A percentile compares a stretch with the other conserved stretches of the same genome.
These are phyloP conservation scores for Dipsacomyces acuminosporus DNA, from an alignment of 371 early-diverging fungal genomes.

Conservation along the genomic window DNA sequence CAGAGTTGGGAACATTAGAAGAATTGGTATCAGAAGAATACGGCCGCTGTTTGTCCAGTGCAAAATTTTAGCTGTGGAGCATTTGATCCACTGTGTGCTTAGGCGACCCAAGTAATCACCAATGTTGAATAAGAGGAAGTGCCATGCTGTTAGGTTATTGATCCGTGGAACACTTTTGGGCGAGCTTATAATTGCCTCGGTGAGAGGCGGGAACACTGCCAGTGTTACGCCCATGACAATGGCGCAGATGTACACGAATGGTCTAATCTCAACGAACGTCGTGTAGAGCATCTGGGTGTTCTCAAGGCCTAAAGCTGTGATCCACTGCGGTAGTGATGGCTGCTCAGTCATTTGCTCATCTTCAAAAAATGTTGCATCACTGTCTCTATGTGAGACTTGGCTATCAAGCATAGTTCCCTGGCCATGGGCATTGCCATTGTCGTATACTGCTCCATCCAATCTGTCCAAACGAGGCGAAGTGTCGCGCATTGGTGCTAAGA, in stretches of 20 bases:
- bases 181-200: constrained; percentile 41
- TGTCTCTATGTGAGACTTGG: too few relatives aligned
- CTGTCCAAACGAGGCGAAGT: constrained; percentile 16
- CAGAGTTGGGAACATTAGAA: constrained; percentile 33
- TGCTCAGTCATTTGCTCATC: background rate
- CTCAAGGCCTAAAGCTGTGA: constrained; percentile 21
- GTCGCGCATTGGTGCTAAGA: too few relatives aligned
- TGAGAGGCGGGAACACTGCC: constrained; percentile 42
- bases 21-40: constrained; percentile 14
- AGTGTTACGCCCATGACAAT: constrained; percentile 35
- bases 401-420: constrained; percentile 2
- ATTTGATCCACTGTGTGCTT: constrained; percentile 28
- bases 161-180: constrained; percentile 16
- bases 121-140: constrained; percentile 38
- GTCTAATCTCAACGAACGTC: constrained; percentile 16
- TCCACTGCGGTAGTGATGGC: constrained; percentile 9
- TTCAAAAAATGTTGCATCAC: too few relatives aligned
- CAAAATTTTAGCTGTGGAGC: constrained; percentile 12
- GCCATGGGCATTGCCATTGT: too few relatives aligned
- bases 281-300: constrained; percentile 13
- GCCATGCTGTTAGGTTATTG: constrained; percentile 34
- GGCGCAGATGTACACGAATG: constrained; percentile 15
- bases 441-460: too few relatives aligned
- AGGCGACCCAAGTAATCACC: constrained; percentile 41
- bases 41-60: constrained; percentile 18